Base-by-base conservation (phyloP, 2,329 filamentous ascomycete species). In the Fusarium stilboides region DNA sequence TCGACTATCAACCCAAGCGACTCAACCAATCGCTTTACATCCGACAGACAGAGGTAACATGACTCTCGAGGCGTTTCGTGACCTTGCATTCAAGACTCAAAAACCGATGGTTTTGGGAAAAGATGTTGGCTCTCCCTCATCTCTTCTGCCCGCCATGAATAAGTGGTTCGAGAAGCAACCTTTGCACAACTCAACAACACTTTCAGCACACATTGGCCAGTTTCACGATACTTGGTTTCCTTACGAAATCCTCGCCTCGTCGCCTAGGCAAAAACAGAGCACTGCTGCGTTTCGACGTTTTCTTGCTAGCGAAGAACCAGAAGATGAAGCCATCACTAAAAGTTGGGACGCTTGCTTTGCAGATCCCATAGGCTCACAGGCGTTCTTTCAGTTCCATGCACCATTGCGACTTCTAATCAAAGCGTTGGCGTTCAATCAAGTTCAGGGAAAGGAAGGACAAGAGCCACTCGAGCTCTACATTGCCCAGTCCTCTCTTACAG, bases 401-500 rank as follows among this genome's bases (percentile, higher is more conserved):
- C 88, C 90, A 0, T 80, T 97, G 0, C 82, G 82, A 37, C 83
- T 95, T 34, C 88, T 97, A 46, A 79, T 91, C 17, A 84, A 88
- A 47, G 85, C 83, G 8, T 70, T 83, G n/a, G 76, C 82, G 50
- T 88, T 84, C 77, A 88, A 88, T 59, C 54, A 13, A 22, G 47
- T 12, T 68, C 75, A 65, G 50, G 34, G 31, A 7, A 40, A 8
- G n/a, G 44, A 59, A 28, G 37, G 65, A 45, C 8, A 58, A 77
- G 49, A 77, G 56, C 71, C 65, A 6, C 57, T 80, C 4, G 80
- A 84, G n/a, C 83, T 98, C 5, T 98, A 98, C 77, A 90, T 98
- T 54, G 94, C 95, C 0, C 96, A 98, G 80, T 92, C 90, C 15
- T 85, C 91, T 33, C 84, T 98, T 3, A 75, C 84, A 6, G 87